These are phyloP conservation scores for Urostyla sp. DNA, from an alignment of 73 alveolate genomes.

Conservation along the genomic window DNA sequence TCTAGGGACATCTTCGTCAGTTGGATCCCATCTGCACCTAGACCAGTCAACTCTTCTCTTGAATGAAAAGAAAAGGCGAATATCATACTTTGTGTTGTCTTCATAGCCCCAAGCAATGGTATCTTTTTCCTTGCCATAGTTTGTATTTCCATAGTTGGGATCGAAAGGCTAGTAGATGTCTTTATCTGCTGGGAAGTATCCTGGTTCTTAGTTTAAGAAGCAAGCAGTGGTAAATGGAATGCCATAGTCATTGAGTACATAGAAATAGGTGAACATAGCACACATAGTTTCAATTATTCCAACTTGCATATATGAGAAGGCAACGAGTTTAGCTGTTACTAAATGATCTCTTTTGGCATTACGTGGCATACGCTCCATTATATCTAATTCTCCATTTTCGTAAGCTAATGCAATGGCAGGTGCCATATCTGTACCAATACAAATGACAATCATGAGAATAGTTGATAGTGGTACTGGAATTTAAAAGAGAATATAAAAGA, in stretches of 20 bases:
- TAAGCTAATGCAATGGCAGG: constrained; percentile 92
- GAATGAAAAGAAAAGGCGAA: constrained; percentile 61
- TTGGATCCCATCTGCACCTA: constrained; percentile 66
- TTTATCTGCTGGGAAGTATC: constrained; percentile 56
- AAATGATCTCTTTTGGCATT: constrained; percentile 84
- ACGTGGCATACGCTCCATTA: constrained; percentile 91
- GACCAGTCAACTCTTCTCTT: constrained; percentile 62
- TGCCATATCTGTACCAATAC: constrained; percentile 93
- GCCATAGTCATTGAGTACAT: constrained; percentile 90
- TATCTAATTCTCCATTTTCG: constrained; percentile 91
- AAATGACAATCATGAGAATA: constrained; percentile 86
- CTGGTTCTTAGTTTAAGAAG: constrained; percentile 68
- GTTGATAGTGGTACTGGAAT: constrained; percentile 89
- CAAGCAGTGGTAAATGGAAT: constrained; percentile 70
- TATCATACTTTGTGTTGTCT: constrained; percentile 57
- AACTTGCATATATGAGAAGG: constrained; percentile 68
- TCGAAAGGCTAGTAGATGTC: constrained; percentile 57
- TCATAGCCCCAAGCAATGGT: constrained; percentile 55
- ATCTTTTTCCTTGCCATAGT: constrained; percentile 35
- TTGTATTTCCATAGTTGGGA: constrained; percentile 56
- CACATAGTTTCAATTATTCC: constrained; percentile 67
- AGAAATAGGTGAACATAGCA: constrained; percentile 65
- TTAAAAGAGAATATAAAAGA: constrained; percentile 77
- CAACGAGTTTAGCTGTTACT: constrained; percentile 72
- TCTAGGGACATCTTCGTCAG: constrained; percentile 43